These are phyloP conservation scores for Zalaria sp. DNA, from an alignment of 2,329 filamentous ascomycete species.

Conservation along the genomic window DNA sequence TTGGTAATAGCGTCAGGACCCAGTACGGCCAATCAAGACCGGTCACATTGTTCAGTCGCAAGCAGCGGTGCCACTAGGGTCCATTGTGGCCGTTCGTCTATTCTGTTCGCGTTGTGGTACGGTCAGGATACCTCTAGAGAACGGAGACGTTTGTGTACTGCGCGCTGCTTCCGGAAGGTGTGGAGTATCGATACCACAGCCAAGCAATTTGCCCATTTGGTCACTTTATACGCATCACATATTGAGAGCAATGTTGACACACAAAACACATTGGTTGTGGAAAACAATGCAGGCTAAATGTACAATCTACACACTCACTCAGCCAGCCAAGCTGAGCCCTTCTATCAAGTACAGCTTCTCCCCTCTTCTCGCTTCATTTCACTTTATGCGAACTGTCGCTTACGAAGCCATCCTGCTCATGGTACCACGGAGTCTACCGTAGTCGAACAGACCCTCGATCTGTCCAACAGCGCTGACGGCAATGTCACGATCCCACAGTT, in stretches of 20 bases:
- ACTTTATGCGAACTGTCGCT: conserved; percentile 1
- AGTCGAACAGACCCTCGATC: conserved; percentile 73
- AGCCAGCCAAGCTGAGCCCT: background rate
- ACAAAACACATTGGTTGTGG: too few species aligned
- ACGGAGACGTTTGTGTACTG: too few species aligned
- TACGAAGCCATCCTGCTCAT: conserved; percentile 62
- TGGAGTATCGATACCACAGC: too few species aligned
- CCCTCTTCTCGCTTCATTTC: background rate
- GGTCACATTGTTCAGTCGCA: background rate
- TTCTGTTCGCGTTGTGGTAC: too few species aligned
- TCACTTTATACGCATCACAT: too few species aligned
- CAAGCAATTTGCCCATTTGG: too few species aligned
- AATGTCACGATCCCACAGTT: conserved; percentile 95
- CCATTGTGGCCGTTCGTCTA: too few species aligned
- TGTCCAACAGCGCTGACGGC: conserved; percentile 85
- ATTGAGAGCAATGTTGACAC: too few species aligned
- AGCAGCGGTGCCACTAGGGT: too few species aligned
- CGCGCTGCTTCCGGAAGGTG: too few species aligned
- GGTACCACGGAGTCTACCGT: conserved; percentile 65
- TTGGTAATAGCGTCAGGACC: background rate
- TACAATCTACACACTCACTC: background rate
- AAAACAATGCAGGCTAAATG: background rate
- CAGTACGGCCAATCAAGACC: background rate
- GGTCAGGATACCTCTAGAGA: too few species aligned
- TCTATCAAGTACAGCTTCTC: background rate